Percentiles rank a stretch among this genome's conserved stretches.
phyloP scores from a whole-genome alignment of 129 eudicot genomes.

The Ambrosia artemisiifolia region DNA sequence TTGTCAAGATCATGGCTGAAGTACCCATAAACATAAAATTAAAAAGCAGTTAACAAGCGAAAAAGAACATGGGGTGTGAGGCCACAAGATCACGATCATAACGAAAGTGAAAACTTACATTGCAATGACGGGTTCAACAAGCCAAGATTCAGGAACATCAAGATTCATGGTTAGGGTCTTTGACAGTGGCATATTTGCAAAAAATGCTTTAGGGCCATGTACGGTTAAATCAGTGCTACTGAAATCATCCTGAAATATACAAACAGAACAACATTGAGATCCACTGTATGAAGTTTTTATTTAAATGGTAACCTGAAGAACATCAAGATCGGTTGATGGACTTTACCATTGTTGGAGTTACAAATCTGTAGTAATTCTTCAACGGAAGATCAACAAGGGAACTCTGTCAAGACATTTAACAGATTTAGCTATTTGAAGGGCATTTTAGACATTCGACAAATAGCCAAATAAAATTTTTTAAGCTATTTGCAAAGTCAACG shows the following conservation, averaged over 20 bases:
- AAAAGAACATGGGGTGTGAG: background rate
- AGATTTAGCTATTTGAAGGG: background rate
- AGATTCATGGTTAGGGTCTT: slow-evolving; percentile 99
- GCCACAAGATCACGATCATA: slow-evolving; percentile 1
- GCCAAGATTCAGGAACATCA: slow-evolving; percentile 99
- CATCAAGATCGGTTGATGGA: background rate
- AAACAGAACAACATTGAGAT: slow-evolving; percentile 9
- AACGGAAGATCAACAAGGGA: slow-evolving; percentile 93
- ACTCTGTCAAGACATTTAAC: slow-evolving; percentile 58
- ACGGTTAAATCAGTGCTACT: slow-evolving; percentile 69
- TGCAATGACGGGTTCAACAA: slow-evolving; percentile 91
- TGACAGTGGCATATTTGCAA: slow-evolving; percentile 95
- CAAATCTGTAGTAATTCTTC: slow-evolving; percentile 96
- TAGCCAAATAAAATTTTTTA: background rate
- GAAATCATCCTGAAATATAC: slow-evolving; percentile 77
- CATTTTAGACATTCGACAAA: slow-evolving; percentile 4
- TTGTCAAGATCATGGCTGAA: slow-evolving; percentile 95
- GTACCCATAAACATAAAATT: slow-evolving; percentile 13
- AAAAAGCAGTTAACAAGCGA: slow-evolving; percentile 2
- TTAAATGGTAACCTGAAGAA: slow-evolving; percentile 1
- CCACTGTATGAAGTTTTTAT: background rate
- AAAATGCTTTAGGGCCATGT: slow-evolving; percentile 94
- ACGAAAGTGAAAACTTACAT: slow-evolving; percentile 48
- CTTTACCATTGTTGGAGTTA: slow-evolving; percentile 76
- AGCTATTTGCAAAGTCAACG: background rate